Evolutionary conservation across 305 asterid species (phyloP).

Genomic region (Plantago rigida): DNA sequence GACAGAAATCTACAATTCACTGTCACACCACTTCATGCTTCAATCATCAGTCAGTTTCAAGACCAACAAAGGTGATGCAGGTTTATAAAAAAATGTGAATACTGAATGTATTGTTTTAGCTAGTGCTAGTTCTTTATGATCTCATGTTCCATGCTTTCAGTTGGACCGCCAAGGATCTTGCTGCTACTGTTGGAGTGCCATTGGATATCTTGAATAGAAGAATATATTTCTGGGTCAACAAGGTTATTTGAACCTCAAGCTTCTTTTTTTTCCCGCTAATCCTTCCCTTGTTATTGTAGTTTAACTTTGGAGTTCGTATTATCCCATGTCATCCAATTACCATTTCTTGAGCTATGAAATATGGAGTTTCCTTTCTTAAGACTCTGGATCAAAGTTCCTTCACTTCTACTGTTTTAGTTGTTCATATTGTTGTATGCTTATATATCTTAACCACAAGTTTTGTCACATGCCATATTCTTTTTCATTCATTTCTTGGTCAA

Average conservation of each 20-base stretch:
- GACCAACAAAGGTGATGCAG: constrained; percentile 60
- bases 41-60: constrained; percentile 81
- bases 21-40: constrained; percentile 84
- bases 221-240: constrained; percentile 85
- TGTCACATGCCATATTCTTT: background rate
- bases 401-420: background rate
- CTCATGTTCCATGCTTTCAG: constrained; percentile 34
- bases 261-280: constrained; percentile 6
- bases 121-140: constrained; percentile 2
- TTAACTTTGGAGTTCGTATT: background rate
- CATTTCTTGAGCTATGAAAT: background rate
- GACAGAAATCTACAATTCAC: constrained; percentile 61
- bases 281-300: background rate
- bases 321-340: background rate
- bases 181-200: constrained; percentile 77
- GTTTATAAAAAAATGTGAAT: constrained; percentile 2
- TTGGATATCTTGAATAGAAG: constrained; percentile 68
- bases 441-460: constrained; percentile 2
- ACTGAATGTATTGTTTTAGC: constrained; percentile 10
- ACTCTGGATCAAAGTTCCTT: background rate
- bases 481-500: constrained; percentile 3
- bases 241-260: constrained; percentile 40
- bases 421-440: background rate
- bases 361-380: background rate
- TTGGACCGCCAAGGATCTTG: constrained; percentile 81